Conservation (phyloP, 352 stramenopile genomes). For the Peronospora destructor region DNA sequence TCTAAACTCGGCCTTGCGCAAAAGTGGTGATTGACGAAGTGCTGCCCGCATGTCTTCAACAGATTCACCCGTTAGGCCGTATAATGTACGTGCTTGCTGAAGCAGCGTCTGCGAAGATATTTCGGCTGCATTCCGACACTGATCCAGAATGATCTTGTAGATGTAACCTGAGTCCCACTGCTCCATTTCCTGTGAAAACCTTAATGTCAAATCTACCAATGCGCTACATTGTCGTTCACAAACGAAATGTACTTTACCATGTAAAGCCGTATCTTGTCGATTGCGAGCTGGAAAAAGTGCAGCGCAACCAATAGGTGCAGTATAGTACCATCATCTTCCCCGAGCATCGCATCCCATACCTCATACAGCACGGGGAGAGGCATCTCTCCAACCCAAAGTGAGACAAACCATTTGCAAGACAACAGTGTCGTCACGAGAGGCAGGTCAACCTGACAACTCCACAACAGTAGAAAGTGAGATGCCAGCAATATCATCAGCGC, state of each 20-base stretch:
- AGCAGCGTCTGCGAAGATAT: slow-evolving; percentile 31
- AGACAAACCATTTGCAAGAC: slow-evolving; percentile 75
- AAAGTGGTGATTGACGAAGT: slow-evolving; percentile 36
- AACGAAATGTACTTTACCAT: slow-evolving; percentile 21
- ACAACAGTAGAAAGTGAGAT: neutral
- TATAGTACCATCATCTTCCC: slow-evolving; percentile 41
- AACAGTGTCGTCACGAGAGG: slow-evolving; percentile 52
- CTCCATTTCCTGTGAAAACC: slow-evolving; percentile 29
- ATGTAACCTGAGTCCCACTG: slow-evolving; percentile 64
- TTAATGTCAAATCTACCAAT: neutral
- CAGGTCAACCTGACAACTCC: slow-evolving; percentile 39
- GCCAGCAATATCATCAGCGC: neutral
- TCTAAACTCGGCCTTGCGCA: slow-evolving; percentile 48
- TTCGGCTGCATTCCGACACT: slow-evolving; percentile 28
- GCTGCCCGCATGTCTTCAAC: slow-evolving; percentile 54
- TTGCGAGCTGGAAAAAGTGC: slow-evolving; percentile 44
- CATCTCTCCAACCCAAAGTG: slow-evolving; percentile 60
- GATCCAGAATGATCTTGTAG: slow-evolving; percentile 56
- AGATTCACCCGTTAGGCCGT: slow-evolving; percentile 50
- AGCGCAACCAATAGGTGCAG: slow-evolving; percentile 56
- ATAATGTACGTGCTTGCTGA: slow-evolving; percentile 34
- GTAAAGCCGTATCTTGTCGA: slow-evolving; percentile 32
- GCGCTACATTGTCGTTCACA: neutral
- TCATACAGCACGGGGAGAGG: slow-evolving; percentile 37
- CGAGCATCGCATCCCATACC: slow-evolving; percentile 61